Evolutionary conservation across 177 flowering plant species (phyloP).

Genomic region (Telopea speciosissima): DNA sequence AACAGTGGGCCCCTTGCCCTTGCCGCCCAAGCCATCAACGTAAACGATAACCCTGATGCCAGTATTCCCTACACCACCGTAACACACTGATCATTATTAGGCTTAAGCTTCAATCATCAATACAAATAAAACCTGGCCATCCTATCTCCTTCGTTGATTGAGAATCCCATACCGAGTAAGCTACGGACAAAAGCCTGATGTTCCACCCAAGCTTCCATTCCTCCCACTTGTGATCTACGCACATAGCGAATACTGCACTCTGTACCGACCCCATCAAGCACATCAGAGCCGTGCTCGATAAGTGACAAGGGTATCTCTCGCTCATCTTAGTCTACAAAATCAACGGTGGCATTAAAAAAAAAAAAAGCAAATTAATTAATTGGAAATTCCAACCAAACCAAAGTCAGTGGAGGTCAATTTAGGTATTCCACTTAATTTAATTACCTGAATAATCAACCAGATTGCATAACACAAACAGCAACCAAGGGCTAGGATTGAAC

Average conservation of each 20-base stretch:
- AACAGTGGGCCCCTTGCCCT: constrained; percentile 40
- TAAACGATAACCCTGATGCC: constrained; percentile 33
- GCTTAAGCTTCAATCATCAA: not conserved
- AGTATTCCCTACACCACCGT: constrained; percentile 31
- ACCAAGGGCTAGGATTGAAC: constrained; percentile 31
- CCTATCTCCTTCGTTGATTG: not conserved
- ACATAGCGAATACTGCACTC: constrained; percentile 27
- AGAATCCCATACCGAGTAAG: constrained; percentile 25
- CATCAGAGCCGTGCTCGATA: constrained; percentile 46
- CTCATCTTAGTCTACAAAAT: constrained; percentile 39
- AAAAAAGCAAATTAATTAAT: too few species aligned
- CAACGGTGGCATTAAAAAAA: not conserved
- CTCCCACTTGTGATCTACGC: constrained; percentile 31
- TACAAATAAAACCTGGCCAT: too few species aligned
- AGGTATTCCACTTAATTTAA: too few species aligned
- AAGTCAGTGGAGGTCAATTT: too few species aligned
- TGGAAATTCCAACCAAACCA: too few species aligned
- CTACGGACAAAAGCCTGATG: constrained; percentile 44
- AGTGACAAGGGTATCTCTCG: constrained; percentile 33
- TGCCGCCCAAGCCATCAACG: constrained; percentile 31
- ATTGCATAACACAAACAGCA: constrained; percentile 32
- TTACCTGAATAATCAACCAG: constrained; percentile 56
- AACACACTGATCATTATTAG: not conserved
- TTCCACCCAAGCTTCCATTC: constrained; percentile 54
- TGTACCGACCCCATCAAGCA: constrained; percentile 33